phyloP scores from a whole-genome alignment of 805 yeast species.

The Scheffersomyces amazonensis region DNA sequence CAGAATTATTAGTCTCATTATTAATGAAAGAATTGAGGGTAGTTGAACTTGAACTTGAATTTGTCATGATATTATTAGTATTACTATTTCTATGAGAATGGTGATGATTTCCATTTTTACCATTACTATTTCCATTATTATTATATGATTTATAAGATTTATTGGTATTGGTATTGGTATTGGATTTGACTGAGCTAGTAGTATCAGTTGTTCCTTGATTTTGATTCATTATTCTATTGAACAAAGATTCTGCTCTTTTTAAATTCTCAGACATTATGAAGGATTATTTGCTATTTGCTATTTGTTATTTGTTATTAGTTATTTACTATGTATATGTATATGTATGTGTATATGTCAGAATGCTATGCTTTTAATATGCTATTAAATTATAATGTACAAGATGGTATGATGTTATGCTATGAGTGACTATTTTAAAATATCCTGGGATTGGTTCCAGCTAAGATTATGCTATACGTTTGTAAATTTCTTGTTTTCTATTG shows the following conservation, averaged over 20 bases:
- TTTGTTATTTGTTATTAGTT: too few species aligned
- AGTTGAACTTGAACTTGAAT: neutral
- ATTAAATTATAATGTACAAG: too few species aligned
- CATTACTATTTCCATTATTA: conserved; percentile 7
- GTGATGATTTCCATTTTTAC: conserved; percentile 4
- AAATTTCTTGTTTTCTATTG: too few species aligned
- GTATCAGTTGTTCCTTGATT: conserved; percentile 13
- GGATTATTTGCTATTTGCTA: too few species aligned
- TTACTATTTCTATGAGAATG: conserved; percentile 8
- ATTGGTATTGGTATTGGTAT: neutral
- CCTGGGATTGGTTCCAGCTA: too few species aligned
- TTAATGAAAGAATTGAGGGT: neutral
- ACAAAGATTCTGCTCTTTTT: conserved; percentile 45
- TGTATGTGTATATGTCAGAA: too few species aligned
- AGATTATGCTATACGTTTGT: too few species aligned
- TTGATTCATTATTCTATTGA: conserved; percentile 45
- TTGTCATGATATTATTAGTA: neutral
- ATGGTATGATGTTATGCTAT: too few species aligned
- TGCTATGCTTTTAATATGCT: too few species aligned
- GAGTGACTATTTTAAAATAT: too few species aligned
- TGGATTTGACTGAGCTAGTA: neutral
- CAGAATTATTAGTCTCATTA: neutral
- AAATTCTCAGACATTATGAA: conserved; percentile 41
- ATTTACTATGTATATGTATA: too few species aligned
- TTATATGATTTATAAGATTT: conserved; percentile 8